Evolutionary conservation across 768 basidiomycete species (phyloP).

Genomic region (Rubroboletus pulcherrimus): DNA sequence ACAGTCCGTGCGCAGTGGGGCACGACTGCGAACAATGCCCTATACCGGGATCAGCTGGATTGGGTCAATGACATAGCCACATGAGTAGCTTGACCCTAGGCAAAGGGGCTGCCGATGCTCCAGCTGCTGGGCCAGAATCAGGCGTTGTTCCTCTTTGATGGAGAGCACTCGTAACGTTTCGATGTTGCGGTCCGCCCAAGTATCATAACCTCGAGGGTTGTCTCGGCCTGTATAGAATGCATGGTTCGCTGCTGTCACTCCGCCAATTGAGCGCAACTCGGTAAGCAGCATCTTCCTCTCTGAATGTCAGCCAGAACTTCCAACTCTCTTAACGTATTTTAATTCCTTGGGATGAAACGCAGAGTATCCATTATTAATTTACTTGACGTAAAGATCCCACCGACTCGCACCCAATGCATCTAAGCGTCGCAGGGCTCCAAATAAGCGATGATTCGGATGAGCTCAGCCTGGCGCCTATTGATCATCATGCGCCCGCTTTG

Average conservation of each 20-base stretch:
- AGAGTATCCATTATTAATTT: neutral
- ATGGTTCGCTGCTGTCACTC: neutral
- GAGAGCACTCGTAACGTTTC: neutral
- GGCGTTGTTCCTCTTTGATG: neutral
- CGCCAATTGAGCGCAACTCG: neutral
- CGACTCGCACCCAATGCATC: neutral
- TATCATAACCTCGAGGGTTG: neutral
- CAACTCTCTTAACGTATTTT: neutral
- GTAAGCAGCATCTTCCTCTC: neutral
- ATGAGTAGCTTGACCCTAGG: neutral
- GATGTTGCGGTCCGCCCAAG: neutral
- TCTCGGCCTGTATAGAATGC: neutral
- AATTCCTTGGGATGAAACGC: neutral
- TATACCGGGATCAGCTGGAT: constrained; percentile 14
- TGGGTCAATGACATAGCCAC: constrained; percentile 23
- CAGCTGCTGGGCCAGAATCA: neutral
- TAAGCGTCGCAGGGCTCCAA: neutral
- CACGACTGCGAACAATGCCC: neutral
- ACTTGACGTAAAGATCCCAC: constrained; percentile 5
- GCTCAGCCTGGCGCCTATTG: neutral
- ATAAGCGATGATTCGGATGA: neutral
- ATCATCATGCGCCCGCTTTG: neutral
- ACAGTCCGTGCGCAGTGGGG: constrained; percentile 4
- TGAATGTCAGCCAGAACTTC: neutral
- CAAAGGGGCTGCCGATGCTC: neutral